Evolutionary conservation across 2,329 filamentous ascomycete genomes (phyloP).

Genomic region (Talaromyces amestolkiae): DNA sequence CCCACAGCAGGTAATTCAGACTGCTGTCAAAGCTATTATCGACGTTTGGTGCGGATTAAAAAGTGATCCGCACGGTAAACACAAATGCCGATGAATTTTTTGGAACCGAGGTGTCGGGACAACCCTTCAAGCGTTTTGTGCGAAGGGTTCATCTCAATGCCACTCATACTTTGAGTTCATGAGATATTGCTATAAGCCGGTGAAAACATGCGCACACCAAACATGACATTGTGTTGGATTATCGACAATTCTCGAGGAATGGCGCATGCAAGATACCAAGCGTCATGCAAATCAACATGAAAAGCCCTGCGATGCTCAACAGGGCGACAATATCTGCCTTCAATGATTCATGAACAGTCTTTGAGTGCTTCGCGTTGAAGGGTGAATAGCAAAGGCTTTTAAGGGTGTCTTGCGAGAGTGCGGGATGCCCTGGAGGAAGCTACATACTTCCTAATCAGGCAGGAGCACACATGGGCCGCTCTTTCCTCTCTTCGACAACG

Average conservation of each 20-base stretch:
- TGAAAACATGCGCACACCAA: not conserved
- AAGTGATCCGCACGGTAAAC: not conserved
- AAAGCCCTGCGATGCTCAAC: not conserved
- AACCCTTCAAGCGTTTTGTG: not conserved
- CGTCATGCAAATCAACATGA: not conserved
- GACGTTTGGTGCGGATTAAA: not conserved
- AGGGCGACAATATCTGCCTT: not conserved
- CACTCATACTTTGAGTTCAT: not conserved
- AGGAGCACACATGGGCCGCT: not conserved
- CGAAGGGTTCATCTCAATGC: not conserved
- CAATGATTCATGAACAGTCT: not conserved
- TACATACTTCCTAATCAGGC: not conserved
- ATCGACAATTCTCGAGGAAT: not conserved
- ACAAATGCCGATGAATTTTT: not conserved
- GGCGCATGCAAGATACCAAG: not conserved
- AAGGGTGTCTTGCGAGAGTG: not conserved
- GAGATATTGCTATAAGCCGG: not conserved
- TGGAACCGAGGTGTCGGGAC: not conserved
- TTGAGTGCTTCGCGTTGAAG: not conserved
- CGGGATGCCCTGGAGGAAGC: not conserved
- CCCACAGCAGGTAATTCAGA: not conserved
- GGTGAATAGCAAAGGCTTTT: not conserved
- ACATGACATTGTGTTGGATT: not conserved
- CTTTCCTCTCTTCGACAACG: not conserved
- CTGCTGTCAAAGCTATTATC: not conserved